Conservation (phyloP, 2,329 filamentous ascomycete genomes). For the Septoria petroselini region DNA sequence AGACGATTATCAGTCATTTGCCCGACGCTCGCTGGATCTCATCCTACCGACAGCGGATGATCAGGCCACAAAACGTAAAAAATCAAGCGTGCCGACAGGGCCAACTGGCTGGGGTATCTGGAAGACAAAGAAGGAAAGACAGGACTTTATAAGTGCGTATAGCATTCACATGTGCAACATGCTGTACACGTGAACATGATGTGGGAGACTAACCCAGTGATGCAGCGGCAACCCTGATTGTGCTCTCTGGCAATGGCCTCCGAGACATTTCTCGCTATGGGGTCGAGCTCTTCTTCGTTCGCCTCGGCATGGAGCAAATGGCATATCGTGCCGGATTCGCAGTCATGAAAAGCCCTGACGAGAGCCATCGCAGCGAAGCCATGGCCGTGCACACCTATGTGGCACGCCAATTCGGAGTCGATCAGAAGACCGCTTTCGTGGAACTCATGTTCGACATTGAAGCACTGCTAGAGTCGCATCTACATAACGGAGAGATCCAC, state of each 20-base stretch:
- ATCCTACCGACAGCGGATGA: constrained; percentile 14
- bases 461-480: constrained; percentile 11
- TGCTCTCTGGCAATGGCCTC: constrained; percentile 22
- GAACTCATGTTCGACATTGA: constrained; percentile 16
- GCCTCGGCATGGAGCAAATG: not conserved
- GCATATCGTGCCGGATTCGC: constrained; percentile 17
- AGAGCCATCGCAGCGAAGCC: not conserved
- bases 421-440: constrained; percentile 11
- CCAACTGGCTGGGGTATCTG: constrained; percentile 17
- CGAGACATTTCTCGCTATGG: constrained; percentile 5
- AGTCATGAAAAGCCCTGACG: constrained; percentile 10
- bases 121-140: constrained; percentile 15
- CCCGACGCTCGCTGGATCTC: too few relatives aligned
- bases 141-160: constrained; percentile 23
- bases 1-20: constrained; percentile 8
- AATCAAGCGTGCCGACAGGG: not conserved
- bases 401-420: not conserved
- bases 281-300: constrained; percentile 18
- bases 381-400: constrained; percentile 10
- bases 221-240: constrained; percentile 15
- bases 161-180: not conserved
- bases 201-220: constrained; percentile 1
- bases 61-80: not conserved
- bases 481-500: not conserved
- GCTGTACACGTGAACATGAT: not conserved